Evolutionary conservation across 139 green algal genomes (phyloP), one percentile per base, ranked within the genome.

Genomic region (Tetraselmis striata): DNA sequence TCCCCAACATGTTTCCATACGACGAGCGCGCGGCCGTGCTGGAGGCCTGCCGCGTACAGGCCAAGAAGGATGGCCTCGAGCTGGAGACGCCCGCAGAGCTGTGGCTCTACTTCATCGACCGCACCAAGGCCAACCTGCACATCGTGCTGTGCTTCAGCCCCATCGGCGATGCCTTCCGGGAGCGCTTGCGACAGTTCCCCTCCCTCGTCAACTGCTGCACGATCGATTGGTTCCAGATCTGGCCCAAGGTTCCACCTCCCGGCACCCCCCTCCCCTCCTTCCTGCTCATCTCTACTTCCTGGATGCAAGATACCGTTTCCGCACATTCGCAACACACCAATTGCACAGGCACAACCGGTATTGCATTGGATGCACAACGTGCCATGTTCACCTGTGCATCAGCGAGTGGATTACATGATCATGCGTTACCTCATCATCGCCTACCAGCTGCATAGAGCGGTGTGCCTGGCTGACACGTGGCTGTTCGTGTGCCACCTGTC

Each of bases 161-260:
- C 24, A 89, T 95, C 31, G 90, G 92, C 24, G 89, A 92, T 30
- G 88, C 83, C 74, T 95, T 95, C 88, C 82, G 91, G 1, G 90
- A 94, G 79, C 88, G 91, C 1, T 85, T 95, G 83, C 87, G 91
- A 77, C 91, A 90, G 86, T 95, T 94, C 87, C 92, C 83, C 84
- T 90, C 45, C 45, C 45, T 67, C 45, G 45, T 67, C 45, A 67
- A 67, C 45, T 67, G 45, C 45, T 67, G 45, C 45, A 67, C 45
- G 11, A 67, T 67, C 45, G 31, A 95, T 88, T 95, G 92, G 90
- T 94, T 90, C 83, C 83, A 75, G 2, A 45, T n/a, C 1, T 89
- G 85, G 89, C 87, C 85, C 23, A 67, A 84, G 67, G 80, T 79
- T 22, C 59, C n/a, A n/a, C 75, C 29, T 59, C 67, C 58, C 27